Conservation (phyloP, 2,329 filamentous ascomycete genomes). For the Stylonectria norvegica region DNA sequence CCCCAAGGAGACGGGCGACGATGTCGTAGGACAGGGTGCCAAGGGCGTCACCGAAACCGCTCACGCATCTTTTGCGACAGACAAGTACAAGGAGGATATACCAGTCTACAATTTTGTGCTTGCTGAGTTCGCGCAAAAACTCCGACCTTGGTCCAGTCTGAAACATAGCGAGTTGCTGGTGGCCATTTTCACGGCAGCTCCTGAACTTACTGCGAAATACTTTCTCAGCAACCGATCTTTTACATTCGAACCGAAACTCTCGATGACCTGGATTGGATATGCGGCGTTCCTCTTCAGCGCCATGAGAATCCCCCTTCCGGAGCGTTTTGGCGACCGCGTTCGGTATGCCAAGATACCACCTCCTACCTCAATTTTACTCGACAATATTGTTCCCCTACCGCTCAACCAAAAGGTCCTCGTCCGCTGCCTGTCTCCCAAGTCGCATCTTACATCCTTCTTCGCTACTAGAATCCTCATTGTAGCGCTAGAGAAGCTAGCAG, state of each 20-base stretch:
- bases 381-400: conserved; percentile 81
- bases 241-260: conserved; percentile 85
- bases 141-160: conserved; percentile 79
- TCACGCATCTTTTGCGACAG: conserved; percentile 67
- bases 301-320: conserved; percentile 70
- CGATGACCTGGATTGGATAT: conserved; percentile 92
- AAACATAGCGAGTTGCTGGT: conserved; percentile 79
- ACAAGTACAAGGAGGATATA: conserved; percentile 62
- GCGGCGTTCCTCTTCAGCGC: conserved; percentile 82
- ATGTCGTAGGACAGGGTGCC: conserved; percentile 31
- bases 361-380: conserved; percentile 72
- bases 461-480: conserved; percentile 74
- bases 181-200: conserved; percentile 73
- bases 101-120: conserved; percentile 77
- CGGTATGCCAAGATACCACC: conserved; percentile 66
- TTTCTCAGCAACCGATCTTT: conserved; percentile 79
- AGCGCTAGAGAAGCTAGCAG: conserved; percentile 73
- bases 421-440: conserved; percentile 74
- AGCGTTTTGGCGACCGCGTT: conserved; percentile 64
- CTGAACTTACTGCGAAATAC: conserved; percentile 85
- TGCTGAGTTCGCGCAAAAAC: conserved; percentile 70
- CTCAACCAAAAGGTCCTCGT: conserved; percentile 75
- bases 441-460: conserved; percentile 79
- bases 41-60: conserved; percentile 48
- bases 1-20: conserved; percentile 63